Evolutionary conservation across 805 yeast genomes (phyloP), one percentile per base, ranked within the genome.

Genomic region (Nakazawaea anatomiae): DNA sequence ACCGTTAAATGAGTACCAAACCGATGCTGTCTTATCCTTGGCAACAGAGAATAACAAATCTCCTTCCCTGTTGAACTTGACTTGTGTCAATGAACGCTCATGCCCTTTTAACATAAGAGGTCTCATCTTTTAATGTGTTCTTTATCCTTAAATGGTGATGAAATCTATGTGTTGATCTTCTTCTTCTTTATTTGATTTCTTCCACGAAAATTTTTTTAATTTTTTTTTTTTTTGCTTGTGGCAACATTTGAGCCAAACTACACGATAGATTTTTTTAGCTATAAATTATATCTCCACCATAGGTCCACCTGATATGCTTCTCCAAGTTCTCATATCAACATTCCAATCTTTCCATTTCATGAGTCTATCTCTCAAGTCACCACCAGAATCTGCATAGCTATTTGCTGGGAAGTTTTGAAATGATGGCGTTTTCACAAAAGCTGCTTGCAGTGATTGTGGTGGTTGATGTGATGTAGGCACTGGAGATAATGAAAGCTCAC

Each of bases 1-100:
- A 61, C 99, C 99, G 67, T 91, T 92, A 56, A 87, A 83, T 32
- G 97, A 82, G 70, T 80, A 94, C 97, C 98, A 95, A 55, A 92
- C 85, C 44, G 91, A 85, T 1, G 95, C 96, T 49, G 83, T 81
- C 60, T 79, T 78, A 77, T 94, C 99, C 70, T 94, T 90, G 57
- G 97, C 89, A 40, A 89, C 91, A 9, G 98, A 84, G 66, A 94
- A 85, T 52, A 94, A 78, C 58, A 94, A 71, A 68, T 94, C 99
- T 44, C 99, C 99, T 64, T 95, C 98, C 55, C 82, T 78, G 79
- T 94, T 94, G 75, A 84, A 94, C 67, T 88, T 92, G 60, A 94
- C 91, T 76, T 94, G 98, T 46, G 98, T 91, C 61, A 94, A 75
- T 58, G 98, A 89, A 80, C 99, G 96, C 74, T 89, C 96, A 73